phyloP scores from a whole-genome alignment of 495 filamentous ascomycete genomes.

The Penicillium daleae region DNA sequence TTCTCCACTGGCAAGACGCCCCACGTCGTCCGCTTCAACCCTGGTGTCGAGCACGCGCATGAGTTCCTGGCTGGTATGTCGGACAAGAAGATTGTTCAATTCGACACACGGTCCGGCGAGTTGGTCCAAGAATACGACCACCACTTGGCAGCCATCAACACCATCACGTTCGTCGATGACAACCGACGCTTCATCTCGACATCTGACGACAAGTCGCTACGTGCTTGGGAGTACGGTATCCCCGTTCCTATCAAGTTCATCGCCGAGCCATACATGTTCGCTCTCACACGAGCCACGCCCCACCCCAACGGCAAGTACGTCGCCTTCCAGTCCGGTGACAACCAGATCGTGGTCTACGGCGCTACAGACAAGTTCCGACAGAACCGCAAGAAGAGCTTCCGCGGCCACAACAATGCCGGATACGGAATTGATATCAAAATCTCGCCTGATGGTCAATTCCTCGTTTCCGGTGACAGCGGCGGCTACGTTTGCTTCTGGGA shows the following conservation, averaged over 20 bases:
- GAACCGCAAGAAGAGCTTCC: slow-evolving; percentile 94
- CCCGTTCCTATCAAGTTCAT: slow-evolving; percentile 89
- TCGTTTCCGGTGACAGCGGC: slow-evolving; percentile 79
- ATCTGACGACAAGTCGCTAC: slow-evolving; percentile 91
- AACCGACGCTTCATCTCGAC: slow-evolving; percentile 97
- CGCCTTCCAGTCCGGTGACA: slow-evolving; percentile 89
- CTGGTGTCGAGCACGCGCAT: slow-evolving; percentile 69
- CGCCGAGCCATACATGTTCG: slow-evolving; percentile 96
- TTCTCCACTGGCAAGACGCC: slow-evolving; percentile 94
- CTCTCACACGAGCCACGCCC: slow-evolving; percentile 75
- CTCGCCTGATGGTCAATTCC: slow-evolving; percentile 87
- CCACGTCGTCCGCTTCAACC: slow-evolving; percentile 94
- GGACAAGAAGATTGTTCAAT: slow-evolving; percentile 98
- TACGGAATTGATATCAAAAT: slow-evolving; percentile 89
- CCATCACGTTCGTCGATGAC: slow-evolving; percentile 93
- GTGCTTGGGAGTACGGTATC: slow-evolving; percentile 98
- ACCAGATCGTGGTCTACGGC: slow-evolving; percentile 95
- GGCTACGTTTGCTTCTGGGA: slow-evolving; percentile 97
- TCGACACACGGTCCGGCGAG: slow-evolving; percentile 83
- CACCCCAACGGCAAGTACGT: slow-evolving; percentile 93
- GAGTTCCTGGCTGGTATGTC: slow-evolving; percentile 97
- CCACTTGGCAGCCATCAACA: slow-evolving; percentile 96
- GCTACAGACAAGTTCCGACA: slow-evolving; percentile 93
- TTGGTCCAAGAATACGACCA: slow-evolving; percentile 98
- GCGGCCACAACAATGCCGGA: slow-evolving; percentile 92